Evolutionary conservation across 208 protist genomes (phyloP), one percentile per base, ranked within the genome.

Genomic region (Wallacemonas sp.): DNA sequence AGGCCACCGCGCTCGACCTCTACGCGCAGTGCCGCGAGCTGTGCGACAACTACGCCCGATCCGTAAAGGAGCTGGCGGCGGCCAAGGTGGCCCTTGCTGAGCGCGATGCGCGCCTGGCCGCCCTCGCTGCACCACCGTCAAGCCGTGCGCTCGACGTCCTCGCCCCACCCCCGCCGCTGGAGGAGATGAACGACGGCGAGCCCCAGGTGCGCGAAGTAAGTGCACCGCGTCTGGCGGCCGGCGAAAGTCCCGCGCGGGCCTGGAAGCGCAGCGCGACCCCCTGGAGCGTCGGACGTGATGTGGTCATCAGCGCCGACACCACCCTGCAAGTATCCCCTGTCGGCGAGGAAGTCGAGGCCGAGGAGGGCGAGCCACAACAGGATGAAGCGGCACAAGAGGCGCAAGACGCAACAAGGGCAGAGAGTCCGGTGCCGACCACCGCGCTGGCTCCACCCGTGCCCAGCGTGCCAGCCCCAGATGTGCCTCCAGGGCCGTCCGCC

Each of bases 1-100:
- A 82, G 55, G 29, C 44, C 2, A 77, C 64, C 33, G 77, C 82
- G 14, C 59, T 80, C 20, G 65, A 88, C 26, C 76, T 90, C 7
- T 78, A 81, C 61, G 65, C 49, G 61, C 82, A 90, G 67, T 90
- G 77, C 70, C 67, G 69, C 25, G 68, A 72, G 12, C 69, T 93
- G 8, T 87, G 80, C 55, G 71, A 77, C 55, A 67, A 79, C 59
- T 93, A 88, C 71, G 74, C 86, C 62, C 76, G 69, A 20, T 82
- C 81, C 61, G 87, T 90, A 25, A 73, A 77, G 32, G 81, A 82
- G 59, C 70, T 93, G 16, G 52, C 44, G 12, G 46, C 33, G 25
- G 67, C 69, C 39, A 71, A 65, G 26, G 49, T 50, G 23, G 26
- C 32, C 14, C 36, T 84, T 38, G 33, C 45, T 2, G 73, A 57